These are phyloP conservation scores for Adansonia digitata DNA, from an alignment of 345 rosid genomes.

Conservation along the genomic window DNA sequence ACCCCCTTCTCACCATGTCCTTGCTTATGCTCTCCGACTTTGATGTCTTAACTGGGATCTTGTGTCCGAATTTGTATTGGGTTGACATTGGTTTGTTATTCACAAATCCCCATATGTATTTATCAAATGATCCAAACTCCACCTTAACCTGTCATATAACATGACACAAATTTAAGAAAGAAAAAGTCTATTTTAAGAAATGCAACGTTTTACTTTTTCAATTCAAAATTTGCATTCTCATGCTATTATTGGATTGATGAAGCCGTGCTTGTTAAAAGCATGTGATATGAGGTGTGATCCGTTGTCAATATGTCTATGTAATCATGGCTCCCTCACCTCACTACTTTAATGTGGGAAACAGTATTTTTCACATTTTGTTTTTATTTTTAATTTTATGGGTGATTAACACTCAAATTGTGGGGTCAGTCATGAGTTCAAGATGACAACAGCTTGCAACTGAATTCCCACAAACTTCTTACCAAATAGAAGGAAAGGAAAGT, in stretches of 20 bases:
- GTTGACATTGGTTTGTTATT: slow-evolving; percentile 47
- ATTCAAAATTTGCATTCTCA: not conserved
- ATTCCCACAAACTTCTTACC: not conserved
- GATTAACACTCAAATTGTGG: slow-evolving; percentile 10
- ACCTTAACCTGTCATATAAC: slow-evolving; percentile 29
- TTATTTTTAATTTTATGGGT: not conserved
- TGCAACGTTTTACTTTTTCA: not conserved
- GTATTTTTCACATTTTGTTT: not conserved
- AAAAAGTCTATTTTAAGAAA: no score
- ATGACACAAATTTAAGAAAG: no score
- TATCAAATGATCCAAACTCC: slow-evolving; percentile 50
- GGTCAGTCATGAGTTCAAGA: slow-evolving; percentile 5
- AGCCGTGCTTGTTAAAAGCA: no score
- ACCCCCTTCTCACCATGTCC: slow-evolving; percentile 67
- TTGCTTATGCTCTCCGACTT: slow-evolving; percentile 69
- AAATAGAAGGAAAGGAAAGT: not conserved
- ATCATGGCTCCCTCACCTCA: not conserved
- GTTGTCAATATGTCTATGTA: no score
- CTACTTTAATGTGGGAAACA: not conserved
- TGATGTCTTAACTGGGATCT: slow-evolving; percentile 62
- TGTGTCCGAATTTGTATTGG: slow-evolving; percentile 52
- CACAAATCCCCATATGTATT: slow-evolving; percentile 55
- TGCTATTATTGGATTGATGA: no score
- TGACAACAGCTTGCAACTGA: not conserved
- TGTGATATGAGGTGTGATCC: not conserved